phyloP scores from a whole-genome alignment of 139 green algal genomes.

The Nannochloris sp. region DNA sequence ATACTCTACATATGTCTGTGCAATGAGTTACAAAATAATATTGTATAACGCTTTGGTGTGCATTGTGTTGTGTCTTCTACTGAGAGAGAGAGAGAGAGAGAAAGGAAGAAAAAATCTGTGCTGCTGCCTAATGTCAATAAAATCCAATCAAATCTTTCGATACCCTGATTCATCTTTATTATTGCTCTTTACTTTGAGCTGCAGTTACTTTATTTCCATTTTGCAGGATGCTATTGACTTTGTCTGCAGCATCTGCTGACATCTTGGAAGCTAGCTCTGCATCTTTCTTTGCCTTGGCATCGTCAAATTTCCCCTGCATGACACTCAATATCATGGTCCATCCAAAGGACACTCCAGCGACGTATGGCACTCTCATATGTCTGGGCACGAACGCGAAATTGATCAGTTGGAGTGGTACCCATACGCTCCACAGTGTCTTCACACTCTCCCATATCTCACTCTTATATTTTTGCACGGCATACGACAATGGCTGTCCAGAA shows the following conservation, averaged over 20 bases:
- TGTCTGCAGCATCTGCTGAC: background rate
- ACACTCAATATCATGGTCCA: constrained; percentile 44
- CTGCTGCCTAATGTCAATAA: background rate
- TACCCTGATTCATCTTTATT: background rate
- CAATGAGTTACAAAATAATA: too few relatives aligned
- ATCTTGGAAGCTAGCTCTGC: background rate
- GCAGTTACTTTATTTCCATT: constrained; percentile 1
- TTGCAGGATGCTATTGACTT: background rate
- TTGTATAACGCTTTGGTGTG: too few relatives aligned
- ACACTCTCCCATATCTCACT: constrained; percentile 74
- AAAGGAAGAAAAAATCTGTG: background rate
- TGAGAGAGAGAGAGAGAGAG: too few relatives aligned
- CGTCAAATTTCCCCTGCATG: constrained; percentile 46
- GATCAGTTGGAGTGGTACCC: constrained; percentile 68
- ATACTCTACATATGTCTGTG: too few relatives aligned
- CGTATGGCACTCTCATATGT: constrained; percentile 74
- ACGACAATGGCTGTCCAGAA: constrained; percentile 34
- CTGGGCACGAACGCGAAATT: constrained; percentile 79
- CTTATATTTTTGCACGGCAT: constrained; percentile 52
- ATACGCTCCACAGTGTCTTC: constrained; percentile 77
- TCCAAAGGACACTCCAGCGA: constrained; percentile 38
- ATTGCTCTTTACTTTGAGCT: background rate
- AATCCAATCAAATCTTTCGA: background rate
- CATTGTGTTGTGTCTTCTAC: too few relatives aligned
- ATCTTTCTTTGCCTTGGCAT: constrained; percentile 1